Percentiles rank a stretch among this genome's conserved stretches.
Evolutionary conservation across 805 yeast genomes (phyloP).

Genomic region (Geotrichum ghanense): DNA sequence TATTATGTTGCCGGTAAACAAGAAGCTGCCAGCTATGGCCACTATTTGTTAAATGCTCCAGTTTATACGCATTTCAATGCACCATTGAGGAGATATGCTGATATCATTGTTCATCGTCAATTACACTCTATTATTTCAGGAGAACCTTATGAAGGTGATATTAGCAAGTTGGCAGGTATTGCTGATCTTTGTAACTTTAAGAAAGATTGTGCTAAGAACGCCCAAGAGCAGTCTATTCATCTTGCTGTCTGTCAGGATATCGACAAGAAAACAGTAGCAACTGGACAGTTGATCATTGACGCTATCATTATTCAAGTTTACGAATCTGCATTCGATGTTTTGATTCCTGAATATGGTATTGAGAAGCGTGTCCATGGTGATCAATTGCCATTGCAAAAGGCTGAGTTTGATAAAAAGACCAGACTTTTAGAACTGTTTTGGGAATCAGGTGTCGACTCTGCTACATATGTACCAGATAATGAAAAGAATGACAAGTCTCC

Average conservation of each 20-base stretch:
- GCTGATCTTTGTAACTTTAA: slow-evolving; percentile 93
- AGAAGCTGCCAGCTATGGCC: slow-evolving; percentile 66
- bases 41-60: slow-evolving; percentile 73
- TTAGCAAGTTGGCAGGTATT: slow-evolving; percentile 54
- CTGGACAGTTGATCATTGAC: slow-evolving; percentile 75
- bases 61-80: slow-evolving; percentile 89
- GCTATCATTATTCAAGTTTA: slow-evolving; percentile 88
- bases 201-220: slow-evolving; percentile 84
- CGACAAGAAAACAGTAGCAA: slow-evolving; percentile 53
- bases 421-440: slow-evolving; percentile 74
- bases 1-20: slow-evolving; percentile 82
- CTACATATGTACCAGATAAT: slow-evolving; percentile 84
- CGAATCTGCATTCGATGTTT: slow-evolving; percentile 91
- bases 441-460: slow-evolving; percentile 89
- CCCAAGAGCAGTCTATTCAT: slow-evolving; percentile 93
- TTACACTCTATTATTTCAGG: slow-evolving; percentile 48
- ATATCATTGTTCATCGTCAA: slow-evolving; percentile 86
- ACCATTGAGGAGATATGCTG: slow-evolving; percentile 87
- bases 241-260: slow-evolving; percentile 73
- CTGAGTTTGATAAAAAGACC: slow-evolving; percentile 69
- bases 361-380: slow-evolving; percentile 97
- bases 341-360: slow-evolving; percentile 85
- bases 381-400: slow-evolving; percentile 83
- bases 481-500: slow-evolving; percentile 72
- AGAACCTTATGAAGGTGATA: slow-evolving; percentile 24